phyloP scores from a whole-genome alignment of 257 asterid species.

The Jasminum sambac region DNA sequence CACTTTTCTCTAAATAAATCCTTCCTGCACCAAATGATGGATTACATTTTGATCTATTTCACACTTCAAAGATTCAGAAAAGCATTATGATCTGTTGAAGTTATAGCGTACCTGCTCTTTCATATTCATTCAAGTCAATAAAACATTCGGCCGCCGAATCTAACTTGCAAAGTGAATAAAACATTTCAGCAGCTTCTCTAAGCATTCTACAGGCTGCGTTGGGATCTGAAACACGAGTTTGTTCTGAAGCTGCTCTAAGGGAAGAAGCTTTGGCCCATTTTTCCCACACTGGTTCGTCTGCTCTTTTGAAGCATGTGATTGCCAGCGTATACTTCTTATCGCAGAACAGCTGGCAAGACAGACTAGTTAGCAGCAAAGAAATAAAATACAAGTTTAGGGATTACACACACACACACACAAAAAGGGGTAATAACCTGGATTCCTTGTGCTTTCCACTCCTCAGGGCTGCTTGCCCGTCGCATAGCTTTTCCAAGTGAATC shows the following conservation, averaged over 20 bases:
- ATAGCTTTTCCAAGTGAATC: constrained; percentile 62
- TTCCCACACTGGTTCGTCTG: constrained; percentile 61
- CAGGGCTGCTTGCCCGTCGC: constrained; percentile 65
- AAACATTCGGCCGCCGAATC: constrained; percentile 68
- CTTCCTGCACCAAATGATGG: constrained; percentile 44
- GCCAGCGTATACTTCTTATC: constrained; percentile 71
- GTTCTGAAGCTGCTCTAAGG: constrained; percentile 53
- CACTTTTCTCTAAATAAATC: constrained; percentile 54
- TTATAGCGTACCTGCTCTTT: constrained; percentile 74
- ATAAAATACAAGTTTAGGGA: not conserved
- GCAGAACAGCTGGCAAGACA: constrained; percentile 54
- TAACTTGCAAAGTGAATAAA: constrained; percentile 45
- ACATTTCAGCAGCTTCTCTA: constrained; percentile 68
- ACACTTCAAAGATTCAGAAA: too few species aligned
- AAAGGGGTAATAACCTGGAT: constrained; percentile 41
- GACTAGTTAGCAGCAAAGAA: not conserved
- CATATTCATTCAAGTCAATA: constrained; percentile 54
- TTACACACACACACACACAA: not conserved
- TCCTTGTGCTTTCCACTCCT: constrained; percentile 71
- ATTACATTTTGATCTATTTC: too few species aligned
- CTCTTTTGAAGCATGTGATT: constrained; percentile 62
- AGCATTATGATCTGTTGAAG: too few species aligned
- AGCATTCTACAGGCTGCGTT: constrained; percentile 44
- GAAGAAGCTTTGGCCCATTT: constrained; percentile 64
- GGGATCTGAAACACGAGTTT: constrained; percentile 41